Evolutionary conservation across 129 eudicot species (phyloP), one percentile per base, ranked within the genome.

Genomic region (Centrapalus pauciflorus): DNA sequence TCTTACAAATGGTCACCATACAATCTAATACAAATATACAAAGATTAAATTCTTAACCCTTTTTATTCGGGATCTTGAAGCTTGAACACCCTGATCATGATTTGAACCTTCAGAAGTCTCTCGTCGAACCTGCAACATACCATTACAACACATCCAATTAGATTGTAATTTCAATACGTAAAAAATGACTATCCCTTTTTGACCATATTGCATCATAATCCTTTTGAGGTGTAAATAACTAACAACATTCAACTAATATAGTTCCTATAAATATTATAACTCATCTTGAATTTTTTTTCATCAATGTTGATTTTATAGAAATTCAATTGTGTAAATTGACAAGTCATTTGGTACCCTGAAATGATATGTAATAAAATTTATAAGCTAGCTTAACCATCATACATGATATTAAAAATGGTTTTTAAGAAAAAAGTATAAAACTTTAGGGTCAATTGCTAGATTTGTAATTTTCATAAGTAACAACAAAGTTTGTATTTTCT

Each of bases 91-190:
- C 19, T 28, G 34, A 51, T 38, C 71, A 0, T 61, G 45, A 28
- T 21, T 26, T 37, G 64, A 69, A 64, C 37, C 54, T 12, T 73
- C 64, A 10, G 61, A 56, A 60, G 79, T 61, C 66, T 79, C 87
- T 43, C 86, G 87, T 64, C 99, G 82, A 63, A 94, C 94, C 99
- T 93, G 75, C 41, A 38, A 29, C 26, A 68, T 35, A 62, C 29
- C 23, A 57, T 24, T 1, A 62, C 37, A 17, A 25, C 26, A 43
- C 21, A 28, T 28, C 24, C 30, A 20, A 17, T 14, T 19, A 34
- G 19, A 27, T 35, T 37, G 11, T 3, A 50, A 20, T 14, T 55
- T 29, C 13, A 37, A 1, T 9, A 43, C 28, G n/a, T n/a, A n/a
- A n/a, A n/a, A n/a, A n/a, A n/a, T n/a, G n/a, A n/a, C n/a, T n/a